phyloP scores from a whole-genome alignment of 179 eudicot species.

The Nepenthes alata region DNA sequence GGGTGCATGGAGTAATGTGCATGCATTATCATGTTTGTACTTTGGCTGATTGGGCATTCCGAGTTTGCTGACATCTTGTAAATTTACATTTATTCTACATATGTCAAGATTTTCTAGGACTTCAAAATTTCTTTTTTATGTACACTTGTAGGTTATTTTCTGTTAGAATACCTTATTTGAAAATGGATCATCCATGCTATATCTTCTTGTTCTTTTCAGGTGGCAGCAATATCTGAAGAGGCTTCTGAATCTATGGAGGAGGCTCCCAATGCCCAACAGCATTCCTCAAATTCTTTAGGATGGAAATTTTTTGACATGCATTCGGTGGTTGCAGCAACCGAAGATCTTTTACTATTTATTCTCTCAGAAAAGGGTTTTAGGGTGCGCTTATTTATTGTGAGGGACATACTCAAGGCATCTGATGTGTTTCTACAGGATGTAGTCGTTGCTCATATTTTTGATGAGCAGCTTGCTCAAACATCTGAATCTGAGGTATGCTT shows the following conservation, averaged over 20 bases:
- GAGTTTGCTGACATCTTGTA: too few species aligned
- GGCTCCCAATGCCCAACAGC: conserved; percentile 17
- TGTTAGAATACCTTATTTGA: too few species aligned
- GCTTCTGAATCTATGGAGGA: conserved; percentile 41
- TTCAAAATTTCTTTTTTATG: too few species aligned
- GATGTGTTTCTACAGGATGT: conserved; percentile 59
- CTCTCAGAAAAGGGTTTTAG: conserved; percentile 74
- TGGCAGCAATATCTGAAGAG: conserved; percentile 80
- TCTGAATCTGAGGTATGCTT: conserved; percentile 43
- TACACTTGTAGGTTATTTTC: too few species aligned
- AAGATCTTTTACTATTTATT: conserved; percentile 71
- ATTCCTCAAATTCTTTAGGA: conserved; percentile 35
- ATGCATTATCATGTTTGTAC: too few species aligned
- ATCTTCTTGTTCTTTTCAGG: conserved; percentile 26
- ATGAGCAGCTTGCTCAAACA: conserved; percentile 17
- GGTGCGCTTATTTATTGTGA: conserved; percentile 62
- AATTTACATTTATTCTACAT: too few species aligned
- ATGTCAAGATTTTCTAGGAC: too few species aligned
- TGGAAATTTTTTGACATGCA: conserved; percentile 79
- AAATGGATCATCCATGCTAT: neutral
- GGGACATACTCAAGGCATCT: conserved; percentile 66
- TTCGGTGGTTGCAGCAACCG: conserved; percentile 82
- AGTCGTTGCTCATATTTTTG: conserved; percentile 21
- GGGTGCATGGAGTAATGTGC: too few species aligned
- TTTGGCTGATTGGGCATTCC: too few species aligned